Conservation (phyloP, 2,329 filamentous ascomycete species). For the Cladosporium sp. region DNA sequence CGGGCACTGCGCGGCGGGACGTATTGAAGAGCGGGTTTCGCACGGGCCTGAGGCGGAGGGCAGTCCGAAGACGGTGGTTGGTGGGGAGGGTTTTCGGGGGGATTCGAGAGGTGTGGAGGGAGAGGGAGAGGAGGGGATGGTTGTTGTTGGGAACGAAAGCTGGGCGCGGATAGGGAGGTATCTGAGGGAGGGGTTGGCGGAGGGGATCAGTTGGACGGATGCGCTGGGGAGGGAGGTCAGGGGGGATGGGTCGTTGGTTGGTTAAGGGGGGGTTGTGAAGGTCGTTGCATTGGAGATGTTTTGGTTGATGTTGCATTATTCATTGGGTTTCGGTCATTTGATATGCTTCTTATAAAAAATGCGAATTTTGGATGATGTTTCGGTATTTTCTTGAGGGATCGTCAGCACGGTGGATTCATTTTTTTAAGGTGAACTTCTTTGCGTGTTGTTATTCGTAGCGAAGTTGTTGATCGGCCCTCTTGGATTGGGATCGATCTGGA, state of each 20-base stretch:
- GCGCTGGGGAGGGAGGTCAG: conserved; percentile 1
- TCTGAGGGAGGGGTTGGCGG: not conserved
- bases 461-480: not conserved
- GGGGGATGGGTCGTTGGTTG: conserved; percentile 8
- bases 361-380: not conserved
- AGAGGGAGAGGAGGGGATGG: not conserved
- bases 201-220: not conserved
- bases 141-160: not conserved
- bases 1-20: too few species aligned
- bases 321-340: too few species aligned
- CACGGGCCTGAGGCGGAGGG: not conserved
- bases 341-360: not conserved
- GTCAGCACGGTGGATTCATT: not conserved
- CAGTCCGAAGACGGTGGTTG: not conserved
- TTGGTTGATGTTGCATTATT: not conserved
- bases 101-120: not conserved
- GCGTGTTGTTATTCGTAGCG: too few species aligned
- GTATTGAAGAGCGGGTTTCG: too few species aligned
- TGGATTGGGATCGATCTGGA: not conserved
- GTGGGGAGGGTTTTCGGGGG: not conserved
- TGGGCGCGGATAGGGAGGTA: not conserved
- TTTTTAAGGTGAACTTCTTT: too few species aligned
- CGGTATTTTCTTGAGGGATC: not conserved
- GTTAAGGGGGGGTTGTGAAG: not conserved
- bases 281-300: not conserved